A percentile compares a stretch with the other conserved stretches of the same genome.
Conservation (phyloP, 306 rosid species). For the Citrullus colocynthis region DNA sequence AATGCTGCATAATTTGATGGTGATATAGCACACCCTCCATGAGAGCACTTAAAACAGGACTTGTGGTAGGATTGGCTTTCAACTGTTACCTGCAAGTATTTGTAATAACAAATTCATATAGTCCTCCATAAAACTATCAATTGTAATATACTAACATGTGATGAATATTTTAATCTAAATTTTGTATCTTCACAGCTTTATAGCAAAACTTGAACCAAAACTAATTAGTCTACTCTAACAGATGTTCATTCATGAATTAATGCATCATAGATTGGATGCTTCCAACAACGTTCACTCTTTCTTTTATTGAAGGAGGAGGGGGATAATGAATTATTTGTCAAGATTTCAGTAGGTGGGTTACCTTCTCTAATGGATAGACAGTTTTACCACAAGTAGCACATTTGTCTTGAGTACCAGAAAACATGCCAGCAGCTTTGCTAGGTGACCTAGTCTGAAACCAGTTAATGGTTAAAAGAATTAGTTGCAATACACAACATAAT, state of each 20-base stretch:
- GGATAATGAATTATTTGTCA: not conserved
- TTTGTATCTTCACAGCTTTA: not conserved
- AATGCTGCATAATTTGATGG: slow-evolving; percentile 92
- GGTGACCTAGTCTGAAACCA: slow-evolving; percentile 72
- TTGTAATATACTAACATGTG: no score
- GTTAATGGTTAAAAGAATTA: slow-evolving; percentile 14
- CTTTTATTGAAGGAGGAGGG: not conserved
- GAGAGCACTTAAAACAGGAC: slow-evolving; percentile 89
- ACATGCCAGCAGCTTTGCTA: slow-evolving; percentile 94
- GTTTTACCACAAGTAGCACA: slow-evolving; percentile 92
- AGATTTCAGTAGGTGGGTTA: slow-evolving; percentile 12
- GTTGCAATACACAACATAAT: slow-evolving; percentile 10
- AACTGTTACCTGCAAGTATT: slow-evolving; percentile 66
- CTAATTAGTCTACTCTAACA: not conserved
- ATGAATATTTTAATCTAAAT: not conserved
- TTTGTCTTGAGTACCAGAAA: slow-evolving; percentile 91
- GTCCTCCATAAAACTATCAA: not conserved
- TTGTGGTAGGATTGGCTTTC: slow-evolving; percentile 81
- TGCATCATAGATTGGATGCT: not conserved
- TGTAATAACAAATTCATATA: not conserved
- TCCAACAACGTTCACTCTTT: not conserved
- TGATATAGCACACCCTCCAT: slow-evolving; percentile 80
- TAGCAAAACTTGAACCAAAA: not conserved
- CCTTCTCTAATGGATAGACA: slow-evolving; percentile 94
- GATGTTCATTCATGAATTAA: not conserved